Base-by-base conservation (phyloP, 805 yeast species). In the Hanseniaspora guilliermondii region DNA sequence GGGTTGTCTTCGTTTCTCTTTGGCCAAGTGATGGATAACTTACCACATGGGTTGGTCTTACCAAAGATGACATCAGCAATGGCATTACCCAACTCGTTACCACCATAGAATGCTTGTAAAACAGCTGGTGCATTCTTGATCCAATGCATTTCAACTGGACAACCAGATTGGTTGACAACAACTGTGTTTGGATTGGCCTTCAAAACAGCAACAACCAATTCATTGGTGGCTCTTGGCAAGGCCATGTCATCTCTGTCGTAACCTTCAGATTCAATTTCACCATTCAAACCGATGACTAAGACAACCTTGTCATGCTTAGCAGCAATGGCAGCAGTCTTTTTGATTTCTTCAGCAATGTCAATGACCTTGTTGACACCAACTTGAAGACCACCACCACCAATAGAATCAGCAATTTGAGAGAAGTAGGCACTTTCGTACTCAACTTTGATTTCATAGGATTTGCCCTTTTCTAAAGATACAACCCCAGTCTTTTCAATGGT, bases 91-190 rank as follows among this genome's bases (percentile, higher is more conserved):
- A 70, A 62, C 59, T 79, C 83, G 57, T 71, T 72, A 55, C 84
- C 85, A 58, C 78, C 78, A 61, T 72, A 78, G 74, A 79, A 77
- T 11, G 79, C 78, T 47, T 77, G 80, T 6, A 78, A 64, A 17
- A 77, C 53, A 2, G 74, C 73, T 39, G 70, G 69, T 22, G 70
- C 76, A 37, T 71, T 61, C 9, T 59, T 57, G 9, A 66, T 56
- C 80, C 82, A 78, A 27, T 82, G 82, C 69, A 80, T 64, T 38
- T 76, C 72, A 9, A 79, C 81, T 0, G 85, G 84, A 19, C 82
- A 74, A 48, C 85, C 85, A 3, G 79, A 72, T 61, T 79, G 82
- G 59, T 75, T 72, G 25, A 80, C 80, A 32, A 80, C 70, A 12
- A 76, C 73, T 2, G 76, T 70, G 59, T 78, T 75, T 27, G 73